phyloP scores from a whole-genome alignment of 441 rosid species.

The Erodium trifolium region DNA sequence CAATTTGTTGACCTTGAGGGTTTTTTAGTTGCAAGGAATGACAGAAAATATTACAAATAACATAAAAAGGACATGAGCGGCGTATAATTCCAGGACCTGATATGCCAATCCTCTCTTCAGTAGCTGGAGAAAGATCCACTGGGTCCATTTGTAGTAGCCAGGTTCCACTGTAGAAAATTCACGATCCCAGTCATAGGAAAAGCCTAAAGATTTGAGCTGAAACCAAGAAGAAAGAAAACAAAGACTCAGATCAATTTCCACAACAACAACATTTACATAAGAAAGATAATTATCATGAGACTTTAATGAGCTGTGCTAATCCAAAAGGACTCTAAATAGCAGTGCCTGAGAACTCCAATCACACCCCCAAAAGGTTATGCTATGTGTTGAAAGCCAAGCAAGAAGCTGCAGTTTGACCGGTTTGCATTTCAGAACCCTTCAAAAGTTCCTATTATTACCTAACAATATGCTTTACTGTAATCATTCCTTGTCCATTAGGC shows the following conservation, averaged over 20 bases:
- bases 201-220: conserved; percentile 89
- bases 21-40: conserved; percentile 19
- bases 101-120: conserved; percentile 93
- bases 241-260: not conserved
- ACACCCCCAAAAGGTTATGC: not conserved
- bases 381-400: not conserved
- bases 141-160: conserved; percentile 88
- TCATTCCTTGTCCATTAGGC: not conserved
- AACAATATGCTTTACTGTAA: not conserved
- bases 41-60: conserved; percentile 10
- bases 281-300: not conserved
- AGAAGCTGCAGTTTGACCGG: not conserved
- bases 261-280: not conserved
- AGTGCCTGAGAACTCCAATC: not conserved
- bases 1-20: conserved; percentile 20
- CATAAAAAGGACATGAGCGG: conserved; percentile 3
- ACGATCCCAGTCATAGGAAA: conserved; percentile 96
- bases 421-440: not conserved
- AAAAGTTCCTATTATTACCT: not conserved
- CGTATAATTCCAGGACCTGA: conserved; percentile 45
- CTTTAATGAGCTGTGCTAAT: not conserved
- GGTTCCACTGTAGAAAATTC: conserved; percentile 94
- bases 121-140: conserved; percentile 95
- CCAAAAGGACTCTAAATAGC: not conserved
- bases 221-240: conserved; percentile 14